Evolutionary conservation across 2,329 filamentous ascomycete genomes (phyloP).

Genomic region (Penicillium sp.): DNA sequence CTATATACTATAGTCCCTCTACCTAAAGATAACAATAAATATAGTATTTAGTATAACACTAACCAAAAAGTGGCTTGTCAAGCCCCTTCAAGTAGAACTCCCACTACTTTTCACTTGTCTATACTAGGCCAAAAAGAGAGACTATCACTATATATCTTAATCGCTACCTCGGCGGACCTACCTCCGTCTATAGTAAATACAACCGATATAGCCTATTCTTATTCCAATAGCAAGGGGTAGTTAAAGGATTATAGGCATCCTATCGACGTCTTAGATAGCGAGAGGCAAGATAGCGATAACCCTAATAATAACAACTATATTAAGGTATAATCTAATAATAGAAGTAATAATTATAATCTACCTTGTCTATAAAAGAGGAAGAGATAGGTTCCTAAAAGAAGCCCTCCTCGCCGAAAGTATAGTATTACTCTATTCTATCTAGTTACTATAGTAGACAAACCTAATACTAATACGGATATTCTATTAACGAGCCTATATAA

Average conservation of each 20-base stretch:
- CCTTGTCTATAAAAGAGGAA: conserved; percentile 2
- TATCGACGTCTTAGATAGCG: background rate
- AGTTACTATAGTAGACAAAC: conserved; percentile 2
- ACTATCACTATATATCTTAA: background rate
- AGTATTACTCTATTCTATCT: conserved; percentile 1
- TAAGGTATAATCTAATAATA: background rate
- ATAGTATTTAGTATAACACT: background rate
- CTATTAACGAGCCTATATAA: conserved; percentile 5
- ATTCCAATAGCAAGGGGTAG: background rate
- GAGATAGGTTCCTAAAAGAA: conserved; percentile 1
- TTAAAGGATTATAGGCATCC: background rate
- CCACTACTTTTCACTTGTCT: background rate
- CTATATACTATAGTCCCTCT: background rate
- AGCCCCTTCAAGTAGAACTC: background rate
- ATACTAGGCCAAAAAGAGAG: background rate
- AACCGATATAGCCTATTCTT: background rate
- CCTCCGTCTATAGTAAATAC: background rate
- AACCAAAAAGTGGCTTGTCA: background rate
- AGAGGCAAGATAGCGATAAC: conserved; percentile 3
- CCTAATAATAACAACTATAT: conserved; percentile 3
- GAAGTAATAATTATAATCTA: background rate
- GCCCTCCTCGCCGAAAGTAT: conserved; percentile 3
- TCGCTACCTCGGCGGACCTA: too few relatives aligned
- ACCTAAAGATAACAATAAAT: background rate
- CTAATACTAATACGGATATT: conserved; percentile 2